These are phyloP conservation scores for Aciculoconidium aculeatum DNA, from an alignment of 805 yeast genomes.

Conservation along the genomic window DNA sequence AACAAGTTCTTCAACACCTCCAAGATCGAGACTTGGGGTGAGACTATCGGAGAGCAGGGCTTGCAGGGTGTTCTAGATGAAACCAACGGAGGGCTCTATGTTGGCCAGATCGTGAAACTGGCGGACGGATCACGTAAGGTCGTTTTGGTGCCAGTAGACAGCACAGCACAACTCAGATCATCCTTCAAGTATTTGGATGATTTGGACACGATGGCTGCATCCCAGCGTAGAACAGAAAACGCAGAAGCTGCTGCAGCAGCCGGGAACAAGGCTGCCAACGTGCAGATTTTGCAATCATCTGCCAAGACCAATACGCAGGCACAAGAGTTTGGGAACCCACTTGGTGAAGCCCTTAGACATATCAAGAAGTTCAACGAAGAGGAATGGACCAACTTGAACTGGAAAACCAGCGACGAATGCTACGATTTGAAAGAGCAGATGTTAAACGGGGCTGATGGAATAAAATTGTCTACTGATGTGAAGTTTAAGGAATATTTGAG, in stretches of 20 bases:
- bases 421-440: constrained; percentile 12
- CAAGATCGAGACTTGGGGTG: constrained; percentile 61
- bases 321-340: constrained; percentile 16
- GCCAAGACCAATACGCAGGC: constrained; percentile 24
- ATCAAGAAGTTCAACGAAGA: constrained; percentile 37
- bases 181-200: constrained; percentile 74
- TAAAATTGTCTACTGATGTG: constrained; percentile 16
- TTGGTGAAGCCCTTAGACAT: constrained; percentile 36
- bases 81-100: constrained; percentile 43
- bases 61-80: constrained; percentile 64
- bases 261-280: constrained; percentile 18
- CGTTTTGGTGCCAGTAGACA: constrained; percentile 58
- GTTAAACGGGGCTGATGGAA: constrained; percentile 11
- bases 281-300: constrained; percentile 38
- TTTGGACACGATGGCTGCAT: constrained; percentile 39
- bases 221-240: constrained; percentile 31
- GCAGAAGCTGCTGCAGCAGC: constrained; percentile 19
- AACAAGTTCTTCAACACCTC: constrained; percentile 58
- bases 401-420: constrained; percentile 20
- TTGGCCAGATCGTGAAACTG: constrained; percentile 20
- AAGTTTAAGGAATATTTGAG: constrained; percentile 22
- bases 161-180: constrained; percentile 76
- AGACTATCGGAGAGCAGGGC: constrained; percentile 51
- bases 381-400: constrained; percentile 29
- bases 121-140: constrained; percentile 33